Base-by-base conservation (phyloP, 352 stramenopile genomes). In the Phytopythium helicoides region DNA sequence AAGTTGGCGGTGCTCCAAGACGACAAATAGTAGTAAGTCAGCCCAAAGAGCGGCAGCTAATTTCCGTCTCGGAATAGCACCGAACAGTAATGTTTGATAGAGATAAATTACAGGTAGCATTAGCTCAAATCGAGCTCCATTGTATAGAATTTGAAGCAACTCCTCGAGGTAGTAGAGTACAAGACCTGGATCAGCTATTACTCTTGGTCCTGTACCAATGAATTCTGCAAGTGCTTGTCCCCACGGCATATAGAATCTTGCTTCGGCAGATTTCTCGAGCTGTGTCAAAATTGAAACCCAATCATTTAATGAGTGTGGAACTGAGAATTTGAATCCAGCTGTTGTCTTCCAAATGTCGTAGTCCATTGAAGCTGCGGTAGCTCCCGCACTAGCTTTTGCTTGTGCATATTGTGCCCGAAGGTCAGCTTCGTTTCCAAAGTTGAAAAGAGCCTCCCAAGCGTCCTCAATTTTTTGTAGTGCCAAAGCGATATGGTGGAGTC, bases 261-360 rank as follows among this genome's bases (percentile, higher is more conserved):
- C 71, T 7, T 60, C 37, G 10, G 23, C 18, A 37, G 56, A 77
- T 14, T 64, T 75, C 0, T 70, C 71, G 18, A 73, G 64, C 12
- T 76, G 57, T 28, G 71, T 41, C 26, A 85, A 81, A 26, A 89
- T 81, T 1, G 45, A n/a, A 34, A 79, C 38, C 81, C 80, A 93
- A 18, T 70, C 68, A 3, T 51, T 47, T 21, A 40, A 62, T 8
- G 47, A 66, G 19, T 26, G 15, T 8, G 60, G 76, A 35, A 55
- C 54, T 12, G 9, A 3, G n/a, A 56, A 73, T 40, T 66, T 76
- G 8, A 40, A 67, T 19, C 25, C 5, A 35, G 71, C 69, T 11
- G 54, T 60, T 14, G 58, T 53, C 47, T 76, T 86, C 83, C 83
- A 94, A 8, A 71, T 60, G 8, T 89, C 71, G 54, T 76, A 89